Evolutionary conservation across 2,329 filamentous ascomycete species (phyloP), one percentile per base, ranked within the genome.

Genomic region (Davidsoniella virescens): DNA sequence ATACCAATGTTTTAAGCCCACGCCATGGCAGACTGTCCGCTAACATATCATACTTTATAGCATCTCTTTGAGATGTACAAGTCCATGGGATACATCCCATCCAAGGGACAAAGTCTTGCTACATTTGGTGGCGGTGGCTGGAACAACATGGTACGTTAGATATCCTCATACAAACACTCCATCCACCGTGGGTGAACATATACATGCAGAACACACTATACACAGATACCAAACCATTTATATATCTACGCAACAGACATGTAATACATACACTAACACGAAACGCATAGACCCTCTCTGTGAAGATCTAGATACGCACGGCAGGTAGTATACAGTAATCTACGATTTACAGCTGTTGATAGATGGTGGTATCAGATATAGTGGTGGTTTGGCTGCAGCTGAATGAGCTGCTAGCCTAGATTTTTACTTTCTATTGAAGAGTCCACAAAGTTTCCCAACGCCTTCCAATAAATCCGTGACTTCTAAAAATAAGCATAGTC

Each of bases 51-150:
- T 4, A 25, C 16, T 3, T 5, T 39, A 12, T 49, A 79, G 75
- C 70, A 80, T 51, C 69, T 90, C 37, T 69, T 90, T 23, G 67
- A 68, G 1, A 94, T 84, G 62, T 95, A 94, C 62, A 73, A 81
- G 61, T 72, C 72, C n/a, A 73, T 86, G 56, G 78, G 86, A 0
- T 94, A 92, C 61, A 68, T 3, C 2, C 44, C 68, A 56, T 76
- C 81, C 57, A 64, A 71, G 26, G 86, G 87, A 0, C 67, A 71
- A 46, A 92, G 86, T 62, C 67, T 75, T 53, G 81, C 77, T 47
- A 70, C 75, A 52, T 87, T 87, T 65, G 83, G 80, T 17, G 86
- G 86, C 37, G 84, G 86, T 29, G 80, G 78, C 16, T 94, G 87
- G 87, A 72, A 77, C 57, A 80, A 92, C 61, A 79, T 94, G 84